These are phyloP conservation scores for Mentha longifolia DNA, from an alignment of 257 asterid genomes.

Conservation along the genomic window DNA sequence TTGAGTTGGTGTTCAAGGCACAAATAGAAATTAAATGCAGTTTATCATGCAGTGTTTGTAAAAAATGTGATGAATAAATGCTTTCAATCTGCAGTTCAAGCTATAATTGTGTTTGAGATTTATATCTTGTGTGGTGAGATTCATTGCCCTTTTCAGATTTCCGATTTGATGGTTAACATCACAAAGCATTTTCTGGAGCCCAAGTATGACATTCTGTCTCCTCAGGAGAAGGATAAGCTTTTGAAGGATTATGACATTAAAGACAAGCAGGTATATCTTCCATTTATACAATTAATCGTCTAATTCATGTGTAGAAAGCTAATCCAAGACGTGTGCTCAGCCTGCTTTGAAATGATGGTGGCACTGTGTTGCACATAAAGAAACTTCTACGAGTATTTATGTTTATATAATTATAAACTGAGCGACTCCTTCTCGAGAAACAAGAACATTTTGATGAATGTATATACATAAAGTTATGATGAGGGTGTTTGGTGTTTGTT, in stretches of 20 bases:
- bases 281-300: neutral
- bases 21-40: neutral
- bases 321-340: no score
- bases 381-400: neutral
- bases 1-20: slow-evolving; percentile 12
- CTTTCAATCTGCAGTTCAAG: neutral
- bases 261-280: slow-evolving; percentile 46
- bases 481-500: slow-evolving; percentile 10
- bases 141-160: slow-evolving; percentile 43
- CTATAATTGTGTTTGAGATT: neutral
- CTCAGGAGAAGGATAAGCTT: slow-evolving; percentile 47
- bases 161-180: slow-evolving; percentile 52
- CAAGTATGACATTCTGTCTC: slow-evolving; percentile 42
- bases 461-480: neutral
- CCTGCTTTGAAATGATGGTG: no score
- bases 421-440: neutral
- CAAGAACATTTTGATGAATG: neutral
- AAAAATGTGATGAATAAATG: neutral
- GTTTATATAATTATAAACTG: neutral
- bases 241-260: slow-evolving; percentile 40
- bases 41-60: neutral
- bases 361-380: no score
- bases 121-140: slow-evolving; percentile 6
- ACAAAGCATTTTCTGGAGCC: slow-evolving; percentile 46
- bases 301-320: no score